Percentiles rank a stretch among this genome's conserved stretches.
Conservation (phyloP, 495 filamentous ascomycete genomes). For the Xylaria telfairii region DNA sequence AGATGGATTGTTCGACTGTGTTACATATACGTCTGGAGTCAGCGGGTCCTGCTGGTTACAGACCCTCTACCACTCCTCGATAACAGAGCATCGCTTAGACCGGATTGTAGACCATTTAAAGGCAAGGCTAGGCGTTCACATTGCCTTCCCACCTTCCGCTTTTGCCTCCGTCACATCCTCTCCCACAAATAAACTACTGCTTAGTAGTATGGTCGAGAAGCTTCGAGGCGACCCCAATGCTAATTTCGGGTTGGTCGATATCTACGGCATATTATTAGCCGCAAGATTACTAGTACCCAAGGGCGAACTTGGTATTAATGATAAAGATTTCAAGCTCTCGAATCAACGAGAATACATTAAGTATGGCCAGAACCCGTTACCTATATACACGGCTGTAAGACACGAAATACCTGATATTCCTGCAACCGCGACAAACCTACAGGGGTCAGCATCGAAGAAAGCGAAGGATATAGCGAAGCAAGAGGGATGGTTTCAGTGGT, state of each 20-base stretch:
- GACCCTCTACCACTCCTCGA: slow-evolving; percentile 83
- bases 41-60: slow-evolving; percentile 97
- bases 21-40: slow-evolving; percentile 93
- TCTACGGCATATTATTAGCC: slow-evolving; percentile 86
- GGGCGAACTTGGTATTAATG: slow-evolving; percentile 76
- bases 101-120: slow-evolving; percentile 84
- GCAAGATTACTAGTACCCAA: slow-evolving; percentile 84
- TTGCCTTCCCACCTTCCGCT: slow-evolving; percentile 87
- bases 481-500: slow-evolving; percentile 97
- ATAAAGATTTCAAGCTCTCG: slow-evolving; percentile 84
- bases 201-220: slow-evolving; percentile 89
- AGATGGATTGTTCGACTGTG: slow-evolving; percentile 87
- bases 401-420: slow-evolving; percentile 86
- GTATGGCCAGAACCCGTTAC: slow-evolving; percentile 80
- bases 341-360: slow-evolving; percentile 75
- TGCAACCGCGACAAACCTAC: slow-evolving; percentile 50
- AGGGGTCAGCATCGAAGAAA: slow-evolving; percentile 49
- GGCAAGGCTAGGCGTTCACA: slow-evolving; percentile 79
- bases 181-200: slow-evolving; percentile 90
- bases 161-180: slow-evolving; percentile 76
- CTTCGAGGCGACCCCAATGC: slow-evolving; percentile 80
- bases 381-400: slow-evolving; percentile 92
- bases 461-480: slow-evolving; percentile 68
- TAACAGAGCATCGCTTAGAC: slow-evolving; percentile 67
- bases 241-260: slow-evolving; percentile 87